These are phyloP conservation scores for Leptoxyphium fumago DNA, from an alignment of 2,329 filamentous ascomycete species.

Conservation along the genomic window DNA sequence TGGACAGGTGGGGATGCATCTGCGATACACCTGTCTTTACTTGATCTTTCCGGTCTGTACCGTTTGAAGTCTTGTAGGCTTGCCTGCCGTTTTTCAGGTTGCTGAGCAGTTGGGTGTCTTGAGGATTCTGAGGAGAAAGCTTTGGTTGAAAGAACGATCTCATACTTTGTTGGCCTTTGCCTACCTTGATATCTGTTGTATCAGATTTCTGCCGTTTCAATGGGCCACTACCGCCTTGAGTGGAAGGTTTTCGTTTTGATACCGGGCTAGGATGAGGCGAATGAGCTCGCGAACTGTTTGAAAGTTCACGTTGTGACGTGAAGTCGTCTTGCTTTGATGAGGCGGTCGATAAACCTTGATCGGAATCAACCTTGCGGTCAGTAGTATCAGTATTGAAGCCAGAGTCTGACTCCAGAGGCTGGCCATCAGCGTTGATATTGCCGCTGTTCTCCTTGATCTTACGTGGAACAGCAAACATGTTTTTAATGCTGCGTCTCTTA, in stretches of 20 bases:
- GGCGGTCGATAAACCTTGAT: not conserved
- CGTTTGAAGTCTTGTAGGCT: not conserved
- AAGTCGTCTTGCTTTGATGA: not conserved
- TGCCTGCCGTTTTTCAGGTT: not conserved
- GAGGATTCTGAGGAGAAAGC: constrained; percentile 1
- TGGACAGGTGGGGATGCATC: no score
- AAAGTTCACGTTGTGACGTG: not conserved
- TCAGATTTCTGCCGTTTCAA: constrained; percentile 39
- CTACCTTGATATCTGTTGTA: constrained; percentile 7
- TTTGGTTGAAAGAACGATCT: constrained; percentile 69
- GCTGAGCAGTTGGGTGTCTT: not conserved
- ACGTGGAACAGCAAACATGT: constrained; percentile 57
- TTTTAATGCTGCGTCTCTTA: constrained; percentile 68
- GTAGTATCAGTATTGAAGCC: not conserved
- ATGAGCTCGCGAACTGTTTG: not conserved
- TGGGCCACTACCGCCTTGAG: constrained; percentile 15
- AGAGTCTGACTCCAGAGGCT: not conserved
- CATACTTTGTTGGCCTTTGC: constrained; percentile 46
- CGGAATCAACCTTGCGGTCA: not conserved
- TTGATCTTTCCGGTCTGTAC: not conserved
- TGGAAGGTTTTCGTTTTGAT: constrained; percentile 22
- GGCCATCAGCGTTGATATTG: not conserved
- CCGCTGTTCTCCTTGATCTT: constrained; percentile 12
- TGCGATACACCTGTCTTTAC: not conserved
- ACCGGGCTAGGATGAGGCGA: not conserved